Base-by-base conservation (phyloP, 2,329 filamentous ascomycete species). In the Celoporthe dispersa region DNA sequence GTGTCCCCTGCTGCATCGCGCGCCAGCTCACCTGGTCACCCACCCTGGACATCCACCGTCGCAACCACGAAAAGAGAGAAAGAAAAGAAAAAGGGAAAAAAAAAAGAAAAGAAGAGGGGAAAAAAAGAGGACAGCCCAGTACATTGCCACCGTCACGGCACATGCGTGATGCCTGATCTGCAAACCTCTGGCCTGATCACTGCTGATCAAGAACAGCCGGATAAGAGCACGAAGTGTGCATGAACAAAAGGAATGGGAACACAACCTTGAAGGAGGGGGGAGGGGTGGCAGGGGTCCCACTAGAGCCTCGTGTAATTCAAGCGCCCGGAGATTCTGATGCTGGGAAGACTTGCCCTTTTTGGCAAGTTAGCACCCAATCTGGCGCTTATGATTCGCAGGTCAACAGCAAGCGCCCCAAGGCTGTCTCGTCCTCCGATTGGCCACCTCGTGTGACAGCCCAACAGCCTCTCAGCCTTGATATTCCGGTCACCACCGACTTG, bases 311-410 rank as follows among this genome's bases (percentile, higher is more conserved):
- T 69, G 67, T 69, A 59, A 66, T 60, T 53, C 61, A 51, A 48
- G 61, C 53, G 67, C 33, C 31, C 25, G 22, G 4, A 41, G 33
- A 51, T 35, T n/a, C 25, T 66, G 61, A 7, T 16, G 51, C 25
- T 31, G 53, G 63, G 53, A 66, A 66, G 41, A 62, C 62, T 69
- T 69, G 68, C 68, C 68, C 11, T 12, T 69, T 69, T 61, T 33
- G 63, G 68, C 28, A 61, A 61, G 37, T 69, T 51, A 61, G 63
- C 53, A 61, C 51, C 33, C 31, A 64, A 64, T 66, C 53, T 2
- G 59, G 39, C 51, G 51, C 62, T 62, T 65, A 31, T 69, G 68
- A 69, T 69, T 69, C 62, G 68, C 51, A 39, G 68, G 35, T 31
- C 25, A 39, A 5, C 37, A 19, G n/a, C 19, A 6, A 28, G 35